A percentile compares a stretch with the other conserved stretches of the same genome.
phyloP scores from a whole-genome alignment of 192 early-diverging fungal species.

The Coemansia sp. region DNA sequence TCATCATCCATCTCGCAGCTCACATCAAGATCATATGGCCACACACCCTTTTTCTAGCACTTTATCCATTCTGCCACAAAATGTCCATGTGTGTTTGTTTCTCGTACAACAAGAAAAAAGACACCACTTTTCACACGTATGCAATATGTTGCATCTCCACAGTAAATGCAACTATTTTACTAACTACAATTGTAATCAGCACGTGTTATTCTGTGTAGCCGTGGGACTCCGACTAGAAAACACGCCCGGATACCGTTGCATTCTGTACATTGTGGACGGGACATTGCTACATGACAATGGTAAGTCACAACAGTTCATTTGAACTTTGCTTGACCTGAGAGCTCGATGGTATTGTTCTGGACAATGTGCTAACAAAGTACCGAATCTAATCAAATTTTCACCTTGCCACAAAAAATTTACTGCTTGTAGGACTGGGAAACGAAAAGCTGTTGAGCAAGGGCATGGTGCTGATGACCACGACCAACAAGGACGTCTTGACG shows the following conservation, averaged over 20 bases:
- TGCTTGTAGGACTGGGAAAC: constrained; percentile 31
- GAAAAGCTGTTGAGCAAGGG: constrained; percentile 50
- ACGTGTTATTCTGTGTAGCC: constrained; percentile 26
- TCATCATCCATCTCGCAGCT: neutral
- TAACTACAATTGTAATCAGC: constrained; percentile 2
- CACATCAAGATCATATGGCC: neutral
- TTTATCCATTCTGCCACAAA: no score
- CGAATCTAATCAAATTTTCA: neutral
- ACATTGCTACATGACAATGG: constrained; percentile 47
- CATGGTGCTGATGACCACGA: constrained; percentile 39
- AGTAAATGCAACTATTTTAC: no score
- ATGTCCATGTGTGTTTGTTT: no score
- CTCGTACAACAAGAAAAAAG: neutral
- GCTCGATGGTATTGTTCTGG: no score
- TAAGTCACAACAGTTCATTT: no score
- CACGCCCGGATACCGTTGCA: constrained; percentile 44
- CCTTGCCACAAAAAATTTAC: no score
- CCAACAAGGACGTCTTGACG: constrained; percentile 18
- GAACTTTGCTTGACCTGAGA: no score
- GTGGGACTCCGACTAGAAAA: constrained; percentile 46
- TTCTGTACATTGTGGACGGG: constrained; percentile 49
- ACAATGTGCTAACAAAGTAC: neutral
- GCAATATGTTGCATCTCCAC: constrained; percentile 3
- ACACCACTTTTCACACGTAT: neutral
- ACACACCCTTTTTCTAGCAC: neutral